These are phyloP conservation scores for Malassezia arunalokei DNA, from an alignment of 1,284 basidiomycete genomes.

Conservation along the genomic window DNA sequence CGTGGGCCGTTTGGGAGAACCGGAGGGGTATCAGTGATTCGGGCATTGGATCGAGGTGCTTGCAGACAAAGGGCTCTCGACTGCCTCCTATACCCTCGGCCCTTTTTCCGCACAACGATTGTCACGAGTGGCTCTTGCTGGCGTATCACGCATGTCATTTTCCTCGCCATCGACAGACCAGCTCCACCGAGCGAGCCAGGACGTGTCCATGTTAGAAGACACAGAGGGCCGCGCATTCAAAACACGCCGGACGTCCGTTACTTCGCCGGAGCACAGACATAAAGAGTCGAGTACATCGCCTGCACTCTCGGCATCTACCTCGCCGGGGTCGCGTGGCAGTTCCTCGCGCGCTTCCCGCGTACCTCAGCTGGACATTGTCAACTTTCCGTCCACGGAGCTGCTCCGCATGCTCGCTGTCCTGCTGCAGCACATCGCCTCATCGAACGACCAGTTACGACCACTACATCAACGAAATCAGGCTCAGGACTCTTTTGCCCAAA, in stretches of 20 bases:
- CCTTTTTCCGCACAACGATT: too few relatives aligned
- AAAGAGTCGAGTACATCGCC: too few relatives aligned
- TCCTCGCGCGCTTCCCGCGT: background rate
- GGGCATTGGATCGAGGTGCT: too few relatives aligned
- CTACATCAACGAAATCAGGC: background rate
- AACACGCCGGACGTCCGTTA: background rate
- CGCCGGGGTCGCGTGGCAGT: background rate
- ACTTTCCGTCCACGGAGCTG: constrained; percentile 56
- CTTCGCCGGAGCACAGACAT: background rate
- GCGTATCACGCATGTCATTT: too few relatives aligned
- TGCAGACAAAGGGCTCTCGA: too few relatives aligned
- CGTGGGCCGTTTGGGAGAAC: too few relatives aligned
- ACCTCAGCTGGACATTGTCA: constrained; percentile 52
- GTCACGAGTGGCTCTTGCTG: too few relatives aligned
- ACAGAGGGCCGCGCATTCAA: background rate
- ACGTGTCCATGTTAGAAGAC: background rate
- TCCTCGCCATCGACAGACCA: too few relatives aligned
- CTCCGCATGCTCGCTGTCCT: constrained; percentile 77
- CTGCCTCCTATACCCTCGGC: too few relatives aligned
- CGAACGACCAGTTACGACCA: constrained; percentile 59
- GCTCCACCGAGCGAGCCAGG: background rate
- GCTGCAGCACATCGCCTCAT: constrained; percentile 77
- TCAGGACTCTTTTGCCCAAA: constrained; percentile 5
- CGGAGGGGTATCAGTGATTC: too few relatives aligned
- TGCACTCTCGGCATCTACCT: too few relatives aligned